Evolutionary conservation across 441 rosid genomes (phyloP), one percentile per base, ranked within the genome.

Genomic region (Geranium incanum): DNA sequence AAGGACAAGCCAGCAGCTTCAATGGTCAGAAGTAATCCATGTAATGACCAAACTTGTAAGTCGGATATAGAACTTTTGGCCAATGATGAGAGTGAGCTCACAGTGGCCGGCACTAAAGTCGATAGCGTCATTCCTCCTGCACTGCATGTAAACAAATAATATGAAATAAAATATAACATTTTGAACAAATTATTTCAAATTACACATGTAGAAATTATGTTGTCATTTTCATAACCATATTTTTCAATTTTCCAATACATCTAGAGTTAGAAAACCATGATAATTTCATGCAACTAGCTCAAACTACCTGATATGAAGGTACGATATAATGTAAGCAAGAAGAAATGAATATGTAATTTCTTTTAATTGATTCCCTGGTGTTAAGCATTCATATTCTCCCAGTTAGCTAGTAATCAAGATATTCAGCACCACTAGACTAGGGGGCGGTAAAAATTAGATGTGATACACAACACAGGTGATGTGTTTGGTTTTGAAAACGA

Each of bases 91-190:
- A 95, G 71, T 68, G 97, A 86, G 80, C 85, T 88, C 78, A 95
- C 98, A 69, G 98, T 93, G 69, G 90, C 78, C 69, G 98, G 97
- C 81, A 95, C 98, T 78, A 95, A 82, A 81, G 91, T 85, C 70
- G 99, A 93, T 82, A 95, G 83, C 73, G 99, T 97, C 92, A 95
- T 95, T 78, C 98, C 99, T 82, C 98, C 99, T 75, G 98, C 99
- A 82, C 99, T 95, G 92, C 18, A 16, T 57, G 2, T 55, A 55
- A n/a, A 5, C 8, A 28, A 28, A 28, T 28, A 28, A 28, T 0
- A 55, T 55, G 16, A n/a, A 11, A 55, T 28, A 28, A 28, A 28
- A 28, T 2, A 41, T 65, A 33, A 65, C 13, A 28, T 65, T 65
- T 36, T 36, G 37, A 13, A 65, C 5, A 33, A 28, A 2, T 65